Evolutionary conservation across 2,329 filamentous ascomycete species (phyloP).

Genomic region (Aureobasidium musti): DNA sequence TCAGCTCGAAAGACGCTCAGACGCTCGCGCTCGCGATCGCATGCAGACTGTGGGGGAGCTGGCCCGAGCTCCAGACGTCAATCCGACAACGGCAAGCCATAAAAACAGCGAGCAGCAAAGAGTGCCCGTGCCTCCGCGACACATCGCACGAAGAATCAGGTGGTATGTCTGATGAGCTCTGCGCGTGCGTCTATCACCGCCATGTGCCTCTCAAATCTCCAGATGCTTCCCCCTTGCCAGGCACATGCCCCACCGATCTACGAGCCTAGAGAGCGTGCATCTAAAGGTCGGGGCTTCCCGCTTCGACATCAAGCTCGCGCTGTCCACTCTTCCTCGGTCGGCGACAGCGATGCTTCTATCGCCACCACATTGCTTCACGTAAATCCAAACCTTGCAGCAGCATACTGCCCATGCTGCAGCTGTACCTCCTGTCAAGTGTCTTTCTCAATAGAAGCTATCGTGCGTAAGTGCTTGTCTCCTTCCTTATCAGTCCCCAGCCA

Average conservation of each 20-base stretch:
- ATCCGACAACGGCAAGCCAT: neutral
- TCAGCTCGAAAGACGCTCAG: too few species aligned
- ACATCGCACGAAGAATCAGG: neutral
- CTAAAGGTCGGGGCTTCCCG: neutral
- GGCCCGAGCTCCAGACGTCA: conserved; percentile 6
- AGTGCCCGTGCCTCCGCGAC: neutral
- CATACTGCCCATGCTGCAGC: neutral
- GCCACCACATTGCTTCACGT: conserved; percentile 13
- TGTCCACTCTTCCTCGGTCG: neutral
- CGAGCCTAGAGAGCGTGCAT: neutral
- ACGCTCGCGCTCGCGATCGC: conserved; percentile 1
- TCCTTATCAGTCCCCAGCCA: conserved; percentile 26
- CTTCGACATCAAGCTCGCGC: conserved; percentile 4
- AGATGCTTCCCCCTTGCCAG: neutral
- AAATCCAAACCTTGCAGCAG: neutral
- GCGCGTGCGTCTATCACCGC: neutral
- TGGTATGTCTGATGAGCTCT: conserved; percentile 2
- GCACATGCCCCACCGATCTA: conserved; percentile 16
- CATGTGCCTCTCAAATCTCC: neutral
- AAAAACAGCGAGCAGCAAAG: neutral
- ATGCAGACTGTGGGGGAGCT: neutral
- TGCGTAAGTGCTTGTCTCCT: conserved; percentile 28
- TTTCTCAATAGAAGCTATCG: conserved; percentile 7
- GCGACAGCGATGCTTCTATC: neutral
- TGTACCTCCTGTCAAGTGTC: conserved; percentile 3